Evolutionary conservation across 306 rosid genomes (phyloP).

Genomic region (Pterocarpus macrocarpus): DNA sequence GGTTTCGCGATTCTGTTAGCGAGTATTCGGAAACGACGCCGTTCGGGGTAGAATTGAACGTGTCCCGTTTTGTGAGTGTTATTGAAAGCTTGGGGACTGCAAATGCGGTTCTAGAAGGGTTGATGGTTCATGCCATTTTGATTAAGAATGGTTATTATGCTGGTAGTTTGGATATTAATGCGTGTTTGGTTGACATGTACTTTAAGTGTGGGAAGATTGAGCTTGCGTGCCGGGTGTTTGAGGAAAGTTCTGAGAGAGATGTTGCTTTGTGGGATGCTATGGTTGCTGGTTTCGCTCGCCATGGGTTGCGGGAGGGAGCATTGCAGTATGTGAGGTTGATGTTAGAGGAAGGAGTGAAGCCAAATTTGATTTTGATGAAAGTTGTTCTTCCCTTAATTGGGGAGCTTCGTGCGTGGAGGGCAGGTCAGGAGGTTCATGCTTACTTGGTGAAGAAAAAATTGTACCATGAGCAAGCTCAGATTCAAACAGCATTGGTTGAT

Average conservation of each 20-base stretch:
- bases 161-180: conserved; percentile 52
- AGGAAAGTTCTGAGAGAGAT: conserved; percentile 66
- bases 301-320: conserved; percentile 61
- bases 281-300: conserved; percentile 65
- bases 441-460: conserved; percentile 63
- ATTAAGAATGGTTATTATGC: conserved; percentile 64
- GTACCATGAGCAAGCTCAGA: conserved; percentile 53
- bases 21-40: background rate
- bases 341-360: conserved; percentile 61
- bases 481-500: conserved; percentile 75
- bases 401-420: conserved; percentile 48
- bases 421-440: conserved; percentile 78
- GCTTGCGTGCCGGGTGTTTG: conserved; percentile 63
- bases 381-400: conserved; percentile 69
- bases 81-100: conserved; percentile 53
- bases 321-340: conserved; percentile 65
- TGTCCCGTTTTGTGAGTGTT: background rate
- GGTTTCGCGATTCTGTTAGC: background rate
- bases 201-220: conserved; percentile 60
- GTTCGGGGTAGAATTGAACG: background rate
- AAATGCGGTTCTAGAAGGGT: conserved; percentile 62
- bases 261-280: conserved; percentile 67
- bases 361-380: conserved; percentile 63
- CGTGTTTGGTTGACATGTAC: conserved; percentile 59
- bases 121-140: conserved; percentile 66